A percentile compares a stretch with the other conserved stretches of the same genome.
Evolutionary conservation across 768 basidiomycete genomes (phyloP).

Genomic region (Nidularia pulvinata): DNA sequence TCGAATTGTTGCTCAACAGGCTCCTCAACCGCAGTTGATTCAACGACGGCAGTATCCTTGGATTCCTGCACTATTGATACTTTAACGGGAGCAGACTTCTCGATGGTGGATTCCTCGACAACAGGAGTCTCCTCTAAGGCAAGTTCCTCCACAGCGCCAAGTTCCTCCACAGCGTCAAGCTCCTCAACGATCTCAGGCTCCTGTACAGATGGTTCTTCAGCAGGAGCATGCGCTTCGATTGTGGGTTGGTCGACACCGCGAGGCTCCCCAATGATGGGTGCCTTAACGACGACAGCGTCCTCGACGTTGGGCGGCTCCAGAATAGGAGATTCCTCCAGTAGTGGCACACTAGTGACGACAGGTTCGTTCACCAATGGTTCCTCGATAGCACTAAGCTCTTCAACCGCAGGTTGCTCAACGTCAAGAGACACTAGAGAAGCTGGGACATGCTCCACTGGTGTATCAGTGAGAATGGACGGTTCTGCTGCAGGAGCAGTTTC

Average conservation of each 20-base stretch:
- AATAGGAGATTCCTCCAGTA: no score
- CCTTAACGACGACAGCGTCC: no score
- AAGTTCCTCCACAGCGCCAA: background rate
- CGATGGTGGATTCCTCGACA: constrained; percentile 3
- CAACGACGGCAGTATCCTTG: constrained; percentile 1
- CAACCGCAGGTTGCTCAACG: background rate
- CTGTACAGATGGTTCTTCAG: background rate
- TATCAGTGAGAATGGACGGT: no score
- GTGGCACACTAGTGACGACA: no score
- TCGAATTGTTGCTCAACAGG: constrained; percentile 4
- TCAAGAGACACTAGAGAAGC: no score
- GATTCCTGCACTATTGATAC: background rate
- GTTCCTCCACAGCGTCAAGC: background rate
- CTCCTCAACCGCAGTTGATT: constrained; percentile 1
- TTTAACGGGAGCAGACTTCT: background rate
- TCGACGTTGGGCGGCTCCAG: no score
- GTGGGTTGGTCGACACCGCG: no score
- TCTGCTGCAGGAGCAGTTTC: no score
- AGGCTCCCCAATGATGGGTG: no score
- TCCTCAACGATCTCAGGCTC: constrained; percentile 1
- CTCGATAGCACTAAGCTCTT: background rate
- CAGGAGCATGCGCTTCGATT: no score
- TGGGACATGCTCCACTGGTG: no score
- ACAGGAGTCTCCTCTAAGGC: constrained; percentile 7
- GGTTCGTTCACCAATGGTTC: no score